phyloP scores from a whole-genome alignment of 306 rosid genomes.

The Cicer cuneatum region DNA sequence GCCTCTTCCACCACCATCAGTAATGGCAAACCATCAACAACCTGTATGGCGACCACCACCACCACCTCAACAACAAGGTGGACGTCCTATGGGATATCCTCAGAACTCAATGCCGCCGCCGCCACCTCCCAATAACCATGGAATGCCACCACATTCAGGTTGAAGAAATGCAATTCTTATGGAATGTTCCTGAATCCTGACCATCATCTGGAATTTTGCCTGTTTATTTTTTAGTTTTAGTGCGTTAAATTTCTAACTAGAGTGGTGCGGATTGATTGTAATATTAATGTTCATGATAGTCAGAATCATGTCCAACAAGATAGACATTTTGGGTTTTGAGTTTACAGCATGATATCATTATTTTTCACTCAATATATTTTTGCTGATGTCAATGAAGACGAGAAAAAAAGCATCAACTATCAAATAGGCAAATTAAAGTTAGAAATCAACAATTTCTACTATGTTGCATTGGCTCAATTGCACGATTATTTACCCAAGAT shows the following conservation, averaged over 20 bases:
- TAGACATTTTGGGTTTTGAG: background rate
- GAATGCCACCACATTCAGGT: conserved; percentile 54
- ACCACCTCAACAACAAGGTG: conserved; percentile 61
- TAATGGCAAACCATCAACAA: conserved; percentile 80
- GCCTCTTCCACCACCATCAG: conserved; percentile 86
- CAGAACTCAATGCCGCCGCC: conserved; percentile 75
- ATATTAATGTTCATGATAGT: conserved; percentile 15
- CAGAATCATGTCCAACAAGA: conserved; percentile 10
- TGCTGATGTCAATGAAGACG: no score
- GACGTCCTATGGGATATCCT: conserved; percentile 61
- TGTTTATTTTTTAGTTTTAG: conserved; percentile 35
- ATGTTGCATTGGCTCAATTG: no score
- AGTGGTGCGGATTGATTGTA: conserved; percentile 35
- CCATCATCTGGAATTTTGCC: conserved; percentile 35
- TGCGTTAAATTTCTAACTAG: conserved; percentile 40
- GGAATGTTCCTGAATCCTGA: conserved; percentile 13
- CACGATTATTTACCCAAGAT: no score
- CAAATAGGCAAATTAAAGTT: no score
- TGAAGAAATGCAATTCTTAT: conserved; percentile 44
- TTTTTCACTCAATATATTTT: background rate
- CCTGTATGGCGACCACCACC: conserved; percentile 80
- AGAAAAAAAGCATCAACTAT: no score
- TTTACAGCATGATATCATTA: background rate
- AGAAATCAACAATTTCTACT: no score
- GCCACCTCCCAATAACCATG: conserved; percentile 58